Base-by-base conservation (phyloP, 192 early-diverging fungal species). In the Phlyctochytrium arcticum region DNA sequence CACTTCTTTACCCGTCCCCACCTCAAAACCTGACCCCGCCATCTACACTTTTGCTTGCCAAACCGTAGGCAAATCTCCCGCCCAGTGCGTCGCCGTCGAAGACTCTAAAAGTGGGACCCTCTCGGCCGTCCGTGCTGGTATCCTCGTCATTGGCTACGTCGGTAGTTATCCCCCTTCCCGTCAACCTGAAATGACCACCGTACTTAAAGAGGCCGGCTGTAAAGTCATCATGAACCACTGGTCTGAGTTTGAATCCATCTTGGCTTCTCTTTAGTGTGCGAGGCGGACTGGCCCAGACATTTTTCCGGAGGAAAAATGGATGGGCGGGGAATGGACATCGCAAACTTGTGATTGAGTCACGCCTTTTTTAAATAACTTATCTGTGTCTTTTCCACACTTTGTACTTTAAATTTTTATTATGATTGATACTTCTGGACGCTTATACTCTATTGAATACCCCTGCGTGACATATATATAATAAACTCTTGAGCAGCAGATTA, bases 1-100 rank as follows among this genome's bases (percentile, higher is more conserved):
- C 0, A 57, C 56, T 24, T 57, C 56, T 0, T 26, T 57, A 15
- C 29, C 29, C 36, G 35, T 36, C 15, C 56, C 56, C 5, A 57
- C 58, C 10, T 60, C 58, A 17, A 60, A 60, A 47, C 58, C 58
- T 2, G 44, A 60, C 17, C 58, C 58, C 10, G 58, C 58, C 36
- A 29, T 60, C 2, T 60, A 60, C 21, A 46, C 34, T 30, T 33
- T 33, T 60, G 58, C 58, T 48, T 44, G 39, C 42, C 17, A 60
- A 47, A 27, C 19, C 24, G 17, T 60, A 10, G 58, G 58, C 21
- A 30, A n/a, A 42, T 12, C 19, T 9, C 39, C 42, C 1, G 58
- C n/a, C 3, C 3, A 46, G 19, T 60, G 58, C 44, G 36, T 60
- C 17, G 58, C 58, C 29, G 58, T 48, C n/a, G 58, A 60, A 21